A percentile compares a stretch with the other conserved stretches of the same genome.
These are phyloP conservation scores for Saccharomycopsis babjevae DNA, from an alignment of 805 yeast genomes.

Conservation along the genomic window DNA sequence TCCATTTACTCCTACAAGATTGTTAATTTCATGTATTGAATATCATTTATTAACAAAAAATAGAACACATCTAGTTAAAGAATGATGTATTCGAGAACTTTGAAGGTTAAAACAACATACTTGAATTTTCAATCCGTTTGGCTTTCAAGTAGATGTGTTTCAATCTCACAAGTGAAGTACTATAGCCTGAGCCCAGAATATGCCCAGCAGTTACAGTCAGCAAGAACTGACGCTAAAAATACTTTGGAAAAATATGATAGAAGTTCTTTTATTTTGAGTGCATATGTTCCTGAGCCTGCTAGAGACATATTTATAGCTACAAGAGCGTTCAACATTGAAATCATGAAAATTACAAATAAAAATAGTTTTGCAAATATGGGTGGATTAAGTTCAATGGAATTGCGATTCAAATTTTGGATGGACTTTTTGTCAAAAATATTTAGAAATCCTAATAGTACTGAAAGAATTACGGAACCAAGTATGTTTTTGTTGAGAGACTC, in stretches of 20 bases:
- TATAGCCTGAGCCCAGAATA: constrained; percentile 1
- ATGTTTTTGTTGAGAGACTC: constrained; percentile 48
- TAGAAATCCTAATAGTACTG: constrained; percentile 26
- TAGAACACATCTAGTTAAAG: neutral
- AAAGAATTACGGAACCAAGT: constrained; percentile 51
- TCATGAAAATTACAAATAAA: constrained; percentile 38
- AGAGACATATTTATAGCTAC: constrained; percentile 55
- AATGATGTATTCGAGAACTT: neutral
- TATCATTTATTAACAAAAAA: neutral
- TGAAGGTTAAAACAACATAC: neutral
- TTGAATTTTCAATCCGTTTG: neutral
- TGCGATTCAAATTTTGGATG: constrained; percentile 70
- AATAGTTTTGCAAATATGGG: constrained; percentile 22
- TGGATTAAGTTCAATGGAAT: constrained; percentile 22
- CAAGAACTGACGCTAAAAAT: constrained; percentile 11
- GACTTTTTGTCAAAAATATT: constrained; percentile 44
- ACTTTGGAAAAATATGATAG: constrained; percentile 40
- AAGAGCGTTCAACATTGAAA: constrained; percentile 55
- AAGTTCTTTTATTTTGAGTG: constrained; percentile 54
- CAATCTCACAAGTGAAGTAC: neutral
- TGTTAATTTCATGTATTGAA: too few species aligned
- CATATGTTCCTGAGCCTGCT: constrained; percentile 57
- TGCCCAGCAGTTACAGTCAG: constrained; percentile 7
- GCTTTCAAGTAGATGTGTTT: neutral
- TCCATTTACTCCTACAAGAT: neutral